Evolutionary conservation across 139 green algal genomes (phyloP), one percentile per base, ranked within the genome.

Genomic region (Dunaliella primolecta): DNA sequence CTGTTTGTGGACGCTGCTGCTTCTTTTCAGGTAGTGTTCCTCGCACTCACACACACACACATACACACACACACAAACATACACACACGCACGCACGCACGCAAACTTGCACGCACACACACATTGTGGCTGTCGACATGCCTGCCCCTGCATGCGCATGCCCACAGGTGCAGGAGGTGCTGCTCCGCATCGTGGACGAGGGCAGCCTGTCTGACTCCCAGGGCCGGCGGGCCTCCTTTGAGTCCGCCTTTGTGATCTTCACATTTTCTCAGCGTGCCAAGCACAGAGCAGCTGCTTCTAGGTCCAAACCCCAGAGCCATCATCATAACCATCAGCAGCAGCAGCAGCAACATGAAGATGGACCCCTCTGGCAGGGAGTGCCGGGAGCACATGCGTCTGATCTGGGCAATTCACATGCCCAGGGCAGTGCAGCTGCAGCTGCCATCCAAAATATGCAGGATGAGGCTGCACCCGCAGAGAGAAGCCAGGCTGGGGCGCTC

Each of bases 181-280:
- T 88, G 34, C 78, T 87, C 72, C 36, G 79, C 1, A 86, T 36
- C 1, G 57, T 91, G 27, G 77, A 89, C 27, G 86, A 86, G 0
- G 89, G 89, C 2, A 30, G 30, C 29, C 78, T 92, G 21, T 79
- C 77, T 27, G 89, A 92, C 74, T 80, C 86, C 3, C 33, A 83
- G 25, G 89, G 89, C 75, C 85, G 88, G 37, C n/a, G 0, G 24
- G 87, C 88, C 2, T 89, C 84, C 34, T 86, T 91, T 57, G 71
- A 82, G 24, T 86, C 81, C 37, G 80, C 89, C 7, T 78, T 87
- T 2, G 70, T 92, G 0, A 70, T 92, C 2, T 89, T 92, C 78
- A 92, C 85, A 25, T 23, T 37, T 1, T 37, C 46, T 2, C 34
- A n/a, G 77, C 77, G 2, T 21, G n/a, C n/a, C n/a, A n/a, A n/a